Percentiles rank a stretch among this genome's conserved stretches.
phyloP scores from a whole-genome alignment of 257 asterid species.

The Avicennia marina region DNA sequence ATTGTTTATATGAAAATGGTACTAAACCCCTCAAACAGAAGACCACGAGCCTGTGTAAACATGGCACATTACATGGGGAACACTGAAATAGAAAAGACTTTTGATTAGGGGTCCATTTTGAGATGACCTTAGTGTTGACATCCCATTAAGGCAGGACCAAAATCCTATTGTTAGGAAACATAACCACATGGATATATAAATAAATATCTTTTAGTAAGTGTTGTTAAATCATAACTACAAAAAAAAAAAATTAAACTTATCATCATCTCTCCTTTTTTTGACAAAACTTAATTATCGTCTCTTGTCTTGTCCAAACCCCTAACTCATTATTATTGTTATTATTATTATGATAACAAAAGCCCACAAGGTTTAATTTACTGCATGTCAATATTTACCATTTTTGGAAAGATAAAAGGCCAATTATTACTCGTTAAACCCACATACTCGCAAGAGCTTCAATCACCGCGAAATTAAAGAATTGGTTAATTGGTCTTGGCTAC shows the following conservation, averaged over 20 bases:
- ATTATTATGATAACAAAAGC: slow-evolving; percentile 16
- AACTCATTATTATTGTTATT: no score
- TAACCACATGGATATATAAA: slow-evolving; percentile 52
- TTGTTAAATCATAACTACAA: slow-evolving; percentile 40
- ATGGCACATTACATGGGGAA: slow-evolving; percentile 46
- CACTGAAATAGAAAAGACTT: slow-evolving; percentile 32
- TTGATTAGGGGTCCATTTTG: slow-evolving; percentile 31
- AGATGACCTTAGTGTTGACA: slow-evolving; percentile 38
- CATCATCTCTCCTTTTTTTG: no score
- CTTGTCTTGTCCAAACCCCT: slow-evolving; percentile 27
- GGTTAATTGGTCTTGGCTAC: not conserved
- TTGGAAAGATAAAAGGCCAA: slow-evolving; percentile 27
- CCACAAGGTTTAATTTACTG: slow-evolving; percentile 19
- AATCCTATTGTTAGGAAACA: slow-evolving; percentile 37
- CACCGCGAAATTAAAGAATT: no score
- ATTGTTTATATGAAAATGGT: no score
- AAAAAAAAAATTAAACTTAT: no score
- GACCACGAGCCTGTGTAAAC: no score
- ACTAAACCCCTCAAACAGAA: no score
- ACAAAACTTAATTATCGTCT: slow-evolving; percentile 27
- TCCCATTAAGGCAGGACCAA: slow-evolving; percentile 37
- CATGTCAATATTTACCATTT: slow-evolving; percentile 22
- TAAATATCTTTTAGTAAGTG: slow-evolving; percentile 18
- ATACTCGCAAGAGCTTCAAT: no score
- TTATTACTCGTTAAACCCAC: slow-evolving; percentile 26